Evolutionary conservation across 2,329 filamentous ascomycete species (phyloP), one percentile per base, ranked within the genome.

Genomic region (Penicillium sp.): DNA sequence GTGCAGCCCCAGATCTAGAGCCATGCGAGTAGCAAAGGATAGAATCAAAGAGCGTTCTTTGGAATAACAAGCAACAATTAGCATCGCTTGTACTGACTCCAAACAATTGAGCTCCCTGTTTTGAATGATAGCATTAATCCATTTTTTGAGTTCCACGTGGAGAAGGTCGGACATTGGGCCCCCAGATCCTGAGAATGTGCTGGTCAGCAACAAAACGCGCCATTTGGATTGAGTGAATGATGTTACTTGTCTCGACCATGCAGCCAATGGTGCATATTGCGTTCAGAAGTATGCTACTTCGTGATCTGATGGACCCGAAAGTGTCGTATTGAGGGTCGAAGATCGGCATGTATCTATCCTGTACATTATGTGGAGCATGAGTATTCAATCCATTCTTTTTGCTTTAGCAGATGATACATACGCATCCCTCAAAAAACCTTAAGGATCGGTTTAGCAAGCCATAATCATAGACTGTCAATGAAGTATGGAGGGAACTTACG

Each of bases 231-330:
- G 24, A 27, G 24, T 8, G 24, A 27, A 27, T 27, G 24, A 6
- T 27, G 8, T 24, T 58, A 70, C 67, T 66, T 5, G 58, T 61
- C 13, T 71, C 59, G 2, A 79, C 75, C 11, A 79, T 77, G 58
- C 79, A 81, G 2, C 81, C 81, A 22, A 82, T 75, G 1, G 79
- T 77, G 51, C 81, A 78, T 7, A 83, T 79, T 1, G 76, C 73
- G 57, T 81, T 79, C 45, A 83, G 77, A 0, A 84, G 68, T 14
- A 83, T 75, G 3, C 74, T 73, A 50, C 79, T 83, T 11, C 81
- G 72, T 8, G 67, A 63, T 14, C 76, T 69, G 2, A 83, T 72
- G 0, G 76, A 78, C 0, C 73, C 62, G 45, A 81, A 74, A 0
- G 75, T 77, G 55, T 83, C 81, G 34, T 72, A 65, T 13, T 59